A percentile compares a stretch with the other conserved stretches of the same genome.
phyloP scores from a whole-genome alignment of 2,329 filamentous ascomycete genomes.

The Penicillium corylophilum region DNA sequence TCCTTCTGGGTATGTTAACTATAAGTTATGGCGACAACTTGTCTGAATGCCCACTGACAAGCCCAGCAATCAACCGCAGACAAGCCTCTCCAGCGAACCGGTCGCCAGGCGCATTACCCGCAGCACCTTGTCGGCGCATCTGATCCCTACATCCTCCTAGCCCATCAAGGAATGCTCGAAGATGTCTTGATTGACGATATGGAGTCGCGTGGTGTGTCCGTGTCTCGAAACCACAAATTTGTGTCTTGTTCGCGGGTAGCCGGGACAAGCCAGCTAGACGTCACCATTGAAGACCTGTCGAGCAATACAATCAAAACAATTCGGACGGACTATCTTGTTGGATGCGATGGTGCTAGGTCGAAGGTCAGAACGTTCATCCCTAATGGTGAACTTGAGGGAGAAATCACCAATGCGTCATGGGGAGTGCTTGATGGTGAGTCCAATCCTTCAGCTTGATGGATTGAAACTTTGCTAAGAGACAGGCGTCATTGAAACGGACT shows the following conservation, averaged over 20 bases:
- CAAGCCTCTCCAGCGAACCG: slow-evolving; percentile 58
- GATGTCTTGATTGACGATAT: slow-evolving; percentile 69
- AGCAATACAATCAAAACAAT: slow-evolving; percentile 45
- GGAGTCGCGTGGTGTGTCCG: slow-evolving; percentile 60
- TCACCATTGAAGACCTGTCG: slow-evolving; percentile 41
- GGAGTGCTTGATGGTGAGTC: slow-evolving; percentile 69
- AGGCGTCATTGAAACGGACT: slow-evolving; percentile 62
- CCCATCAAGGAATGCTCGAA: slow-evolving; percentile 75
- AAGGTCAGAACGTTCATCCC: slow-evolving; percentile 65
- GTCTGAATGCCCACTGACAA: background rate
- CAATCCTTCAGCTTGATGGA: fast-evolving
- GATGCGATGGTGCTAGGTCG: slow-evolving; percentile 72
- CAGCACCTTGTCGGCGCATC: slow-evolving; percentile 48
- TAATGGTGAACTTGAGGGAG: slow-evolving; percentile 49
- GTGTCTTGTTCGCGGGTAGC: slow-evolving; percentile 47
- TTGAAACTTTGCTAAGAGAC: background rate
- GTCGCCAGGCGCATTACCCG: slow-evolving; percentile 69
- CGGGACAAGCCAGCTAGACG: slow-evolving; percentile 41
- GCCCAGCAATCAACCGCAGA: slow-evolving; percentile 41
- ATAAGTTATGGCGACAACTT: background rate
- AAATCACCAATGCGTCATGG: slow-evolving; percentile 61
- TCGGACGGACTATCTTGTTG: slow-evolving; percentile 64
- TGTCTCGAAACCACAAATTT: slow-evolving; percentile 65
- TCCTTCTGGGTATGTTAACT: slow-evolving; percentile 64
- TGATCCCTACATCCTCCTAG: slow-evolving; percentile 55